Conservation (phyloP, 495 filamentous ascomycete genomes). For the Hypoxylon subgilvum region DNA sequence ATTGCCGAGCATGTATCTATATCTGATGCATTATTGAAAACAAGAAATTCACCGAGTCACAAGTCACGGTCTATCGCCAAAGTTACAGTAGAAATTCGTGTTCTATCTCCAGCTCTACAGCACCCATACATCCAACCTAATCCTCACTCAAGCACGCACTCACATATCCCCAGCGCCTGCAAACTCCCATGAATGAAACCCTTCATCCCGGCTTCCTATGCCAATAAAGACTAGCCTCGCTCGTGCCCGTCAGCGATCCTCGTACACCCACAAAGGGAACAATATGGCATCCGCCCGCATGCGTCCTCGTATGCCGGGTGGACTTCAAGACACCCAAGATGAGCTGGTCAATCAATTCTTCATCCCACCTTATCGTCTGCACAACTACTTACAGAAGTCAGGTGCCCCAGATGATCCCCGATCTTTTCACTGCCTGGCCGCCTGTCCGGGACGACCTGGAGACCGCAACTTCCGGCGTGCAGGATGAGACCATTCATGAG, state of each 20-base stretch:
- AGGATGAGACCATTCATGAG: conserved; percentile 68
- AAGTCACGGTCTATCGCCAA: not conserved
- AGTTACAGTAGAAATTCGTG: not conserved
- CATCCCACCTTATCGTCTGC: conserved; percentile 9
- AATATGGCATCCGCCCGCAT: conserved; percentile 2
- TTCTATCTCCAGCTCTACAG: not conserved
- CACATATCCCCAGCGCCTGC: not conserved
- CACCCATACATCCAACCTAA: not conserved
- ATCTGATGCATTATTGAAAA: not conserved
- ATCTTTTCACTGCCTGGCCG: conserved; percentile 68
- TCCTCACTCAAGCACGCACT: conserved; percentile 7
- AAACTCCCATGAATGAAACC: conserved; percentile 11
- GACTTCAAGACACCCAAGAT: conserved; percentile 6
- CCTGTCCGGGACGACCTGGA: conserved; percentile 69
- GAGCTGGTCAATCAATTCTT: conserved; percentile 11
- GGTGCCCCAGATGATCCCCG: conserved; percentile 58
- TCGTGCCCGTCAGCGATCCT: conserved; percentile 37
- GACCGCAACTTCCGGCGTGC: conserved; percentile 71
- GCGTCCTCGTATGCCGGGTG: conserved; percentile 3
- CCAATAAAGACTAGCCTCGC: conserved; percentile 42
- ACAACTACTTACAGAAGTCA: conserved; percentile 34
- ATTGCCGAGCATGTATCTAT: conserved; percentile 10
- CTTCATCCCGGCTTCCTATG: conserved; percentile 25
- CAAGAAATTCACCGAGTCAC: not conserved
- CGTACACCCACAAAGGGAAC: conserved; percentile 26